These are phyloP conservation scores for Cryphonectria japonica DNA, from an alignment of 2,329 filamentous ascomycete genomes.

Conservation along the genomic window DNA sequence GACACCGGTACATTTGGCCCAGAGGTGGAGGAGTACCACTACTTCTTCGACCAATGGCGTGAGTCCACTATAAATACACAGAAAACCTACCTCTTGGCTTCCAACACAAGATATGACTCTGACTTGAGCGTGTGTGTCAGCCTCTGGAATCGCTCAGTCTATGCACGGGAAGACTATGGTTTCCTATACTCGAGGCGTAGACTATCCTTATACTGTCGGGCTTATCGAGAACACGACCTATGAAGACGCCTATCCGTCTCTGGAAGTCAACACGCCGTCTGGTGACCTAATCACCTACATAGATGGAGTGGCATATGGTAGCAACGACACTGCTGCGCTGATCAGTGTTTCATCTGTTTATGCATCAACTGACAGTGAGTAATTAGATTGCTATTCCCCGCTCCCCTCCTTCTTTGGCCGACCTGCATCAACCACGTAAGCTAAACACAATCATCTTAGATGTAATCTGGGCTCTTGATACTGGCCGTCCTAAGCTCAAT, in stretches of 20 bases:
- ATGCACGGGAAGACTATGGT: constrained; percentile 15
- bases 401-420: no score
- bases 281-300: constrained; percentile 8
- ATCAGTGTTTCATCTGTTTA: constrained; percentile 8
- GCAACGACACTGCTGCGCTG: not conserved
- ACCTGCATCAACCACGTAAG: no score
- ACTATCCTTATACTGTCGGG: constrained; percentile 8
- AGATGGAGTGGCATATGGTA: constrained; percentile 8
- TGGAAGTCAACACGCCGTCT: constrained; percentile 2
- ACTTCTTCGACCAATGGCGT: constrained; percentile 15
- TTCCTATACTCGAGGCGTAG: constrained; percentile 3
- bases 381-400: not conserved
- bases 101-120: not conserved
- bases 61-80: not conserved
- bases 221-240: constrained; percentile 11
- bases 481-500: constrained; percentile 11
- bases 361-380: constrained; percentile 5
- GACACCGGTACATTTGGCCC: constrained; percentile 1
- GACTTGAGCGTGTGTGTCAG: not conserved
- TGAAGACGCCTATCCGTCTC: constrained; percentile 1
- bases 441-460: not conserved
- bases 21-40: constrained; percentile 8
- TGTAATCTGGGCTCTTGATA: constrained; percentile 11
- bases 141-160: constrained; percentile 7
- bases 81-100: not conserved